Conservation (phyloP, 2,329 filamentous ascomycete species). For the Pezicula radicicola region DNA sequence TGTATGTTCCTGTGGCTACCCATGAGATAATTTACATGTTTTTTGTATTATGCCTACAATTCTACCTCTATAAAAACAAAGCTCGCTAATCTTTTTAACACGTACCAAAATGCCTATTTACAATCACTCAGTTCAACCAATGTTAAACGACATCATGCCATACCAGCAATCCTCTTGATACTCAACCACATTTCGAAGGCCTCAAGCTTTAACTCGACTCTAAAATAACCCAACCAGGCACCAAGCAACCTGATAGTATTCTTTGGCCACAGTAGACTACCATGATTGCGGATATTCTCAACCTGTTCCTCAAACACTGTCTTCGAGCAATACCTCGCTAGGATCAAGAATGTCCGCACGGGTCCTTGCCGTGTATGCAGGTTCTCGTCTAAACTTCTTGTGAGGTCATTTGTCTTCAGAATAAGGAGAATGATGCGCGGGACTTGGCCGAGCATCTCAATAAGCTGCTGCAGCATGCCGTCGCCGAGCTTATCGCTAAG, state of each 20-base stretch:
- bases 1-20: too few relatives aligned
- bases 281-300: constrained; percentile 49
- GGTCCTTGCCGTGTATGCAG: constrained; percentile 70
- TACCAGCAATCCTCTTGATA: constrained; percentile 44
- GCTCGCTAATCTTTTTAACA: too few relatives aligned
- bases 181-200: constrained; percentile 60
- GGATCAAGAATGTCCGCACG: constrained; percentile 63
- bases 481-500: constrained; percentile 83
- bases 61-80: too few relatives aligned
- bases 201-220: constrained; percentile 61
- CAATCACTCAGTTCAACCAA: too few relatives aligned
- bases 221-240: constrained; percentile 56
- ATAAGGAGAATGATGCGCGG: constrained; percentile 92
- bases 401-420: constrained; percentile 96
- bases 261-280: constrained; percentile 55
- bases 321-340: constrained; percentile 64
- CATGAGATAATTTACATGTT: too few relatives aligned
- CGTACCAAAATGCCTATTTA: too few relatives aligned
- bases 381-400: constrained; percentile 88
- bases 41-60: too few relatives aligned
- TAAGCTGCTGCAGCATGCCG: constrained; percentile 82
- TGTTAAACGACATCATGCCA: constrained; percentile 1
- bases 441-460: constrained; percentile 83
- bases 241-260: constrained; percentile 52
- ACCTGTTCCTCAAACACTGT: constrained; percentile 65